Evolutionary conservation across 2,329 filamentous ascomycete genomes (phyloP).

Genomic region (Cryoendolithus antarcticus): DNA sequence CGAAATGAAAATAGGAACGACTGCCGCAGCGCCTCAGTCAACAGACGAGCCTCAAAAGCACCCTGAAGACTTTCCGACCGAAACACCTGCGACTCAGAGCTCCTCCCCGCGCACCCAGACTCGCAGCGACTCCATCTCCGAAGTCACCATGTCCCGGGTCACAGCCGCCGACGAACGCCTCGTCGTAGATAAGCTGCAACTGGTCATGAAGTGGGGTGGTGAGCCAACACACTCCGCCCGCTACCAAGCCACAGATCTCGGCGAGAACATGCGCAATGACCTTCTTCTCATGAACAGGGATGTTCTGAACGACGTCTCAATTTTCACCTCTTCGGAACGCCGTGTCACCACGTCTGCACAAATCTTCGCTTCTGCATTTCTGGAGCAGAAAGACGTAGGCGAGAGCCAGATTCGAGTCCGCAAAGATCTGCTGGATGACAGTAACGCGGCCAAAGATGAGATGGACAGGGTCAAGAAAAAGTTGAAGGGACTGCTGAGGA

Average conservation of each 20-base stretch:
- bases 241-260: constrained; percentile 90
- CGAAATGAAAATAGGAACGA: constrained; percentile 25
- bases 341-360: constrained; percentile 92
- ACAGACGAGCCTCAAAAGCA: constrained; percentile 23
- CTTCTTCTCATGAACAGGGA: constrained; percentile 85
- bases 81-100: constrained; percentile 19
- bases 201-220: constrained; percentile 98
- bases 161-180: constrained; percentile 87
- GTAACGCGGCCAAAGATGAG: constrained; percentile 94
- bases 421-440: constrained; percentile 92
- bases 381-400: constrained; percentile 73
- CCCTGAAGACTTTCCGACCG: constrained; percentile 9
- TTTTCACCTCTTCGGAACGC: constrained; percentile 91
- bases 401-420: constrained; percentile 80
- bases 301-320: constrained; percentile 79
- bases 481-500: constrained; percentile 79
- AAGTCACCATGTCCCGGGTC: constrained; percentile 83
- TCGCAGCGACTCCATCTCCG: constrained; percentile 74
- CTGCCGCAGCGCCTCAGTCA: constrained; percentile 33
- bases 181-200: constrained; percentile 86
- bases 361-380: constrained; percentile 84
- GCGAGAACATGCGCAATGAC: constrained; percentile 91
- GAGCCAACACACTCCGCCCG: constrained; percentile 95
- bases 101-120: constrained; percentile 12
- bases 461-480: constrained; percentile 99